Evolutionary conservation across 345 rosid genomes (phyloP).

Genomic region (Lagerstroemia speciosa): DNA sequence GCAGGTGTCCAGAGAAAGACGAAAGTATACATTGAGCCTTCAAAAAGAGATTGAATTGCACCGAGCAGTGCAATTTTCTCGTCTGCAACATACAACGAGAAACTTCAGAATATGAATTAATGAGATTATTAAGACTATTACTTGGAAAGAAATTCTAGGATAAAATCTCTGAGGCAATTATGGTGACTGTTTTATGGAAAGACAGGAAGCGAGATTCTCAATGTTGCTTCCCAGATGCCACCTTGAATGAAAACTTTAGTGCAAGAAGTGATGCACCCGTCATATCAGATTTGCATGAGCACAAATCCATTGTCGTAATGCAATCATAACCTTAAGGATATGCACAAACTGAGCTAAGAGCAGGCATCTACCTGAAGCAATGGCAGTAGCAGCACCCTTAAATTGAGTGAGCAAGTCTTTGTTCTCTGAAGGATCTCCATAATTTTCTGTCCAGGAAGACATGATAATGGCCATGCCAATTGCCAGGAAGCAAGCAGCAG

Average conservation of each 20-base stretch:
- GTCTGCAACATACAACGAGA: slow-evolving; percentile 34
- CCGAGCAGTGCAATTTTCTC: slow-evolving; percentile 93
- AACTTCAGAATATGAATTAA: slow-evolving; percentile 13
- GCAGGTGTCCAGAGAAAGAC: slow-evolving; percentile 99
- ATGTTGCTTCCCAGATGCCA: too few species aligned
- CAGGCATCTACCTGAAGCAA: slow-evolving; percentile 70
- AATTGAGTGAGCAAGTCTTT: slow-evolving; percentile 84
- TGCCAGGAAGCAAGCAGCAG: slow-evolving; percentile 86
- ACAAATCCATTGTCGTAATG: background rate
- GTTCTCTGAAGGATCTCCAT: slow-evolving; percentile 87
- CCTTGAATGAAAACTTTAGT: background rate
- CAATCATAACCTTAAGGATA: background rate
- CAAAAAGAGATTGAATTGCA: slow-evolving; percentile 96
- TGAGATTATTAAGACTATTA: background rate
- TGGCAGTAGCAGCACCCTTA: slow-evolving; percentile 83
- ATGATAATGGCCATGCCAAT: slow-evolving; percentile 83
- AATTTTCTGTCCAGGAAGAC: slow-evolving; percentile 81
- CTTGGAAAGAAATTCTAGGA: background rate
- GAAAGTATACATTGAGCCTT: slow-evolving; percentile 97
- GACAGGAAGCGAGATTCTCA: background rate
- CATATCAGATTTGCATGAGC: background rate
- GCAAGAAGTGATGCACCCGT: background rate
- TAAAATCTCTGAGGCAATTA: background rate
- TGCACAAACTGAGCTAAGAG: background rate
- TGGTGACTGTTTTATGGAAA: background rate